A percentile compares a stretch with the other conserved stretches of the same genome.
phyloP scores from a whole-genome alignment of 345 rosid species.

The Murraya paniculata region DNA sequence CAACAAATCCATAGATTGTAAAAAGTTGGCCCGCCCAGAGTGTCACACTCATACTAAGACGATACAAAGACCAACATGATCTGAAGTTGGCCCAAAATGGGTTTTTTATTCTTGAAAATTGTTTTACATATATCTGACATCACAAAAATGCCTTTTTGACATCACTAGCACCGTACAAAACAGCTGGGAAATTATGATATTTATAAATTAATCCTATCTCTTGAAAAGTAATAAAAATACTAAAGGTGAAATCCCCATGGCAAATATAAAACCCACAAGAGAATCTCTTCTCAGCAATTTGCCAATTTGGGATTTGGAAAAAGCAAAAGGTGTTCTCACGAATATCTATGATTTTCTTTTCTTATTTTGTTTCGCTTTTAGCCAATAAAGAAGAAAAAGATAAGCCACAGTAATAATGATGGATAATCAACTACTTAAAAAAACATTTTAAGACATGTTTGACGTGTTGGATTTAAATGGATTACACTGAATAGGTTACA shows the following conservation, averaged over 20 bases:
- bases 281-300: conserved; percentile 2
- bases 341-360: conserved; percentile 22
- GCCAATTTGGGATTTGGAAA: conserved; percentile 35
- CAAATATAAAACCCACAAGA: neutral
- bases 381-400: neutral
- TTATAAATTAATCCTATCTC: neutral
- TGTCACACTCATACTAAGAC: no score
- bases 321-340: conserved; percentile 34
- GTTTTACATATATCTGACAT: neutral
- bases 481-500: no score
- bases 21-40: no score
- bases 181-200: neutral
- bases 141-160: neutral
- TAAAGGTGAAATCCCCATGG: neutral
- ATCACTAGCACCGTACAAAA: neutral
- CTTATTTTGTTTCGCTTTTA: neutral
- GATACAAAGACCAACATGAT: no score
- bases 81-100: no score
- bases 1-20: no score
- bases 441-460: no score
- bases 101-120: no score
- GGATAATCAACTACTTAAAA: neutral
- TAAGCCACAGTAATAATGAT: neutral
- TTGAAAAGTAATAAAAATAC: neutral
- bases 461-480: no score